These are phyloP conservation scores for Fusarium poae DNA, from an alignment of 2,329 filamentous ascomycete genomes.

Conservation along the genomic window DNA sequence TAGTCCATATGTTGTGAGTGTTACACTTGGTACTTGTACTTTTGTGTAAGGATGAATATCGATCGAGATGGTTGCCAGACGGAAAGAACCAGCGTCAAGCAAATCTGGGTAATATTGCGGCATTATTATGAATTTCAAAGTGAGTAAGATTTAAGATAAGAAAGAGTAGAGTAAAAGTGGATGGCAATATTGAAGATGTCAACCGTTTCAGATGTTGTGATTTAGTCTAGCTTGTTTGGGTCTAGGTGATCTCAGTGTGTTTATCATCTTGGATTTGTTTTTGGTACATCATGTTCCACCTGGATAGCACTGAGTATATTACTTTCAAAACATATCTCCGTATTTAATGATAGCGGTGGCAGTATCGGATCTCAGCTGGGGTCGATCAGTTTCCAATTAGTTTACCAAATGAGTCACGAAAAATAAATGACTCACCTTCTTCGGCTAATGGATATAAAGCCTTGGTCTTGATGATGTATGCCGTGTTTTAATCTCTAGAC, in stretches of 20 bases:
- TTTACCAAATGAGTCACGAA: neutral
- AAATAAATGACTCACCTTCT: neutral
- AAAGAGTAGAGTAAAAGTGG: neutral
- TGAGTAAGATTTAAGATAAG: neutral
- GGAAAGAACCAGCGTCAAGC: neutral
- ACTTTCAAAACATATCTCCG: too few relatives aligned
- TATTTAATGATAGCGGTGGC: neutral
- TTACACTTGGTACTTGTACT: neutral
- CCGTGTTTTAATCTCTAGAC: too few relatives aligned
- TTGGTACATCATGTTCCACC: too few relatives aligned
- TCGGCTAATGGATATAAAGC: neutral
- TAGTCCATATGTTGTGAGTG: neutral
- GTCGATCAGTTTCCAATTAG: neutral
- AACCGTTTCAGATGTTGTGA: neutral
- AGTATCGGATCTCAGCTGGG: neutral
- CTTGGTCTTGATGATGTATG: neutral
- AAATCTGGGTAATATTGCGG: constrained; percentile 3
- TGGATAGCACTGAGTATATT: too few relatives aligned
- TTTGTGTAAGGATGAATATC: neutral
- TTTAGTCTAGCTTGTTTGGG: neutral
- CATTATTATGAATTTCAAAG: neutral
- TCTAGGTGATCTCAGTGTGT: neutral
- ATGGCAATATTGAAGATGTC: neutral
- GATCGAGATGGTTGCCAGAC: neutral
- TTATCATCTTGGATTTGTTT: neutral